Evolutionary conservation across 75 land plant genomes (phyloP).

Genomic region (Pinus albicaulis): DNA sequence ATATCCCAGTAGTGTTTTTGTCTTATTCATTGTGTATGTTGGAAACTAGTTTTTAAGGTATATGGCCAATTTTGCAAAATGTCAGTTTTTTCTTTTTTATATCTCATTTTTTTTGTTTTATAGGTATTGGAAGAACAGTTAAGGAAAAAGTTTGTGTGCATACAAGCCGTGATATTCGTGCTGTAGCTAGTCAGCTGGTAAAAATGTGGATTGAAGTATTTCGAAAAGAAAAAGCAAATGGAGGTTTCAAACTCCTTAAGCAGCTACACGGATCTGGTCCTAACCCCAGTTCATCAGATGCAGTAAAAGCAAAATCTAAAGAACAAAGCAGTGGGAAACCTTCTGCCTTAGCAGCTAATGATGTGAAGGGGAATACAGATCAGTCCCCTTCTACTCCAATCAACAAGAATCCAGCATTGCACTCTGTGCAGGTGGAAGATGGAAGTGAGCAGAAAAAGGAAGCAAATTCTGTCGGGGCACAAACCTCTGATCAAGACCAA

Average conservation of each 20-base stretch:
- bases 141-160: conserved; percentile 94
- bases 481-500: conserved; percentile 9
- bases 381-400: conserved; percentile 19
- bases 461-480: conserved; percentile 15
- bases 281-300: conserved; percentile 15
- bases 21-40: not conserved
- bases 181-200: conserved; percentile 90
- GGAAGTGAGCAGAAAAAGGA: conserved; percentile 28
- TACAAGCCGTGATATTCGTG: conserved; percentile 94
- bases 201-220: conserved; percentile 91
- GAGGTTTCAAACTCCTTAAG: conserved; percentile 35
- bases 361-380: conserved; percentile 30
- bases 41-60: not conserved
- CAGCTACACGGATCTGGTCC: conserved; percentile 25
- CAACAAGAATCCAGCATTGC: conserved; percentile 19
- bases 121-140: conserved; percentile 90
- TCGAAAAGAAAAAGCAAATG: conserved; percentile 86
- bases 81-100: not conserved
- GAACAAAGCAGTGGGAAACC: conserved; percentile 41
- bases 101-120: not conserved
- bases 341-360: conserved; percentile 22
- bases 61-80: not conserved
- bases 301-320: conserved; percentile 39
- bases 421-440: conserved; percentile 18
- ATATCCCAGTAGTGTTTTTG: not conserved